Evolutionary conservation across 1,284 basidiomycete species (phyloP).

Genomic region (Pseudozyma flocculosa): DNA sequence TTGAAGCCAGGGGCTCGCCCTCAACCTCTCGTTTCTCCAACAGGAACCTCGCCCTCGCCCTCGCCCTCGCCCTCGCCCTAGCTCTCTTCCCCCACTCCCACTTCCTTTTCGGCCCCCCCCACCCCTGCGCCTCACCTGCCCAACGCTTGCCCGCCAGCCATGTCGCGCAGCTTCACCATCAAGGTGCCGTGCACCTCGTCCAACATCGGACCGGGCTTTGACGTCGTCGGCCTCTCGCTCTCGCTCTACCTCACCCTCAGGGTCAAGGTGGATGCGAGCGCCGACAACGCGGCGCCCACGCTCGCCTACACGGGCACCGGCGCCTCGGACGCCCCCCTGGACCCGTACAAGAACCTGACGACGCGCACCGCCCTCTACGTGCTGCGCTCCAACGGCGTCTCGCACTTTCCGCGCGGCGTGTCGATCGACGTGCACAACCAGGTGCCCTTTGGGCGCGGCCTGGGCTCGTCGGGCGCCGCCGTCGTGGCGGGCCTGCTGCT

Average conservation of each 20-base stretch:
- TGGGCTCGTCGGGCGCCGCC: slow-evolving; percentile 95
- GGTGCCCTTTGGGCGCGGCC: slow-evolving; percentile 94
- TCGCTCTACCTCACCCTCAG: slow-evolving; percentile 80
- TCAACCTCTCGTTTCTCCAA: too few species aligned
- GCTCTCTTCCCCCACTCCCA: too few species aligned
- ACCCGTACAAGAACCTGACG: slow-evolving; percentile 93
- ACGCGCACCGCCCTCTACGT: slow-evolving; percentile 98
- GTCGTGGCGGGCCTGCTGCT: slow-evolving; percentile 94
- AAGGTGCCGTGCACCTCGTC: slow-evolving; percentile 92
- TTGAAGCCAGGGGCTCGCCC: too few species aligned
- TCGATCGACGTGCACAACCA: slow-evolving; percentile 80
- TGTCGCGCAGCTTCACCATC: slow-evolving; percentile 64
- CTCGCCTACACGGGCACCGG: slow-evolving; percentile 87
- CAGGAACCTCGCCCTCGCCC: too few species aligned
- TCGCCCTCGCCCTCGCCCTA: too few species aligned
- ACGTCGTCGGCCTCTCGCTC: slow-evolving; percentile 94
- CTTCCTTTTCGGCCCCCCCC: too few species aligned
- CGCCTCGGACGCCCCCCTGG: slow-evolving; percentile 82
- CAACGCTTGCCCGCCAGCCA: background rate
- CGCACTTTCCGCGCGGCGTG: slow-evolving; percentile 68
- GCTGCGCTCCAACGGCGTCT: slow-evolving; percentile 77
- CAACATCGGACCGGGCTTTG: slow-evolving; percentile 98
- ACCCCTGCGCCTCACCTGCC: too few species aligned
- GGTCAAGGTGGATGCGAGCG: slow-evolving; percentile 61
- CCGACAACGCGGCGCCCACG: slow-evolving; percentile 60